Evolutionary conservation across 495 filamentous ascomycete genomes (phyloP), one percentile per base, ranked within the genome.

Genomic region (Glonium stellatum): DNA sequence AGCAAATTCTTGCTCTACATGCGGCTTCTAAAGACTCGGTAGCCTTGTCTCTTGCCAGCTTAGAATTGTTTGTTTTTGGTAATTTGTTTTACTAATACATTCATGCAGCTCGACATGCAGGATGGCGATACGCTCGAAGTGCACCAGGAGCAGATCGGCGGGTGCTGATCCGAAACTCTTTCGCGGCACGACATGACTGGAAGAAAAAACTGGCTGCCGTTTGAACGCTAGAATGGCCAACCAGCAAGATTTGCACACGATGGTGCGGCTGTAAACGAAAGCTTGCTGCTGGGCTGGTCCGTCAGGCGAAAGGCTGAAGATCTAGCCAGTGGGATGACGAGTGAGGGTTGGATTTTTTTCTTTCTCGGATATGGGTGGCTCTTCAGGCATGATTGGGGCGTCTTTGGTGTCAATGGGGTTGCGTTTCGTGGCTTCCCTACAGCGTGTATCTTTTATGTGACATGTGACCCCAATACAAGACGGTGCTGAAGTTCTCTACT

Each of bases 71-170:
- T 52, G 47, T 39, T 41, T 51, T 2, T 44, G 39, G 1, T 11
- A 44, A 11, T 44, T 11, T 44, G 39, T 15, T 21, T 42, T 39
- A 19, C 19, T 25, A 19, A 54, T 56, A 27, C 48, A 44, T 47
- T 47, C 31, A 15, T 51, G 41, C 60, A 98, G 93, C 84, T 98
- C 48, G 93, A 97, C 36, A 97, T 98, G 93, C 79, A 84, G 65
- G 95, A 99, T 64, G 93, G 95, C 15, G 95, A 99, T 68, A 95
- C 89, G 1, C 83, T 99, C 9, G 95, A 99, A 70, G 95, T 99
- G 25, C 95, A 97, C 75, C 95, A 97, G 67, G 95, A 99, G 71
- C 95, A 99, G 72, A 95, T 97, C 57, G 95, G 93, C 57, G 71
- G 80, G 22, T 66, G 58, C 31, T 70, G 62, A 61, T 34, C 41